A percentile compares a stretch with the other conserved stretches of the same genome.
Conservation (phyloP, 2,329 filamentous ascomycete genomes). For the Colletotrichum sp. region DNA sequence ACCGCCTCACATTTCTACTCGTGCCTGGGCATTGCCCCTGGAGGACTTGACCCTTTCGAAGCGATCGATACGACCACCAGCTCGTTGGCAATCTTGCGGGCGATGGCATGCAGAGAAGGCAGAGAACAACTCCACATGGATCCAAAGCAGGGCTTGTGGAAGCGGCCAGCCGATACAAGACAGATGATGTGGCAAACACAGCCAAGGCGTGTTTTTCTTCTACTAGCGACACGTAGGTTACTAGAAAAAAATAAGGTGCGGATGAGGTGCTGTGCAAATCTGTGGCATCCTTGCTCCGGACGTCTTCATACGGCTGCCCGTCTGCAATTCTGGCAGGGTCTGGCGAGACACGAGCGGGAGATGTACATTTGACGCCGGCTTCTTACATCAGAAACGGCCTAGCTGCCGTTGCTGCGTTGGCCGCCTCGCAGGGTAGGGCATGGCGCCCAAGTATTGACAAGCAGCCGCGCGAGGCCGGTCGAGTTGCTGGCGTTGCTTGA, state of each 20-base stretch:
- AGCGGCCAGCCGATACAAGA: neutral
- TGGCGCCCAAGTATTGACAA: slow-evolving; percentile 3
- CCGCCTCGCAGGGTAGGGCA: slow-evolving; percentile 12
- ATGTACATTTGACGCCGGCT: slow-evolving; percentile 7
- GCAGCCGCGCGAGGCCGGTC: neutral
- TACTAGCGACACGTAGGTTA: slow-evolving; percentile 1
- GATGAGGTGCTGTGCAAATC: neutral
- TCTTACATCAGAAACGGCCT: neutral
- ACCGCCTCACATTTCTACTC: neutral
- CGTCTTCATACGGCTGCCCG: neutral
- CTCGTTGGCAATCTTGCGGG: neutral
- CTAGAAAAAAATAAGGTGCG: neutral
- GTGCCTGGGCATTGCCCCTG: neutral
- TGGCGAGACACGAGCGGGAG: slow-evolving; percentile 7
- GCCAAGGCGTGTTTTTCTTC: neutral
- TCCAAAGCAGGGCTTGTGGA: neutral
- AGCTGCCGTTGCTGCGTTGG: slow-evolving; percentile 16
- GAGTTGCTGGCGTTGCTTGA: neutral
- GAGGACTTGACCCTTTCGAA: neutral
- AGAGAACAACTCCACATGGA: neutral
- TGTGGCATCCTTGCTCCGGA: slow-evolving; percentile 3
- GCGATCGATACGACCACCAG: neutral
- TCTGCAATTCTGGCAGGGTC: neutral
- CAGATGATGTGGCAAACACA: slow-evolving; percentile 13
- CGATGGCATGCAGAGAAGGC: neutral